phyloP scores from a whole-genome alignment of 495 filamentous ascomycete genomes.

The Aspergillus carlsbadensis region DNA sequence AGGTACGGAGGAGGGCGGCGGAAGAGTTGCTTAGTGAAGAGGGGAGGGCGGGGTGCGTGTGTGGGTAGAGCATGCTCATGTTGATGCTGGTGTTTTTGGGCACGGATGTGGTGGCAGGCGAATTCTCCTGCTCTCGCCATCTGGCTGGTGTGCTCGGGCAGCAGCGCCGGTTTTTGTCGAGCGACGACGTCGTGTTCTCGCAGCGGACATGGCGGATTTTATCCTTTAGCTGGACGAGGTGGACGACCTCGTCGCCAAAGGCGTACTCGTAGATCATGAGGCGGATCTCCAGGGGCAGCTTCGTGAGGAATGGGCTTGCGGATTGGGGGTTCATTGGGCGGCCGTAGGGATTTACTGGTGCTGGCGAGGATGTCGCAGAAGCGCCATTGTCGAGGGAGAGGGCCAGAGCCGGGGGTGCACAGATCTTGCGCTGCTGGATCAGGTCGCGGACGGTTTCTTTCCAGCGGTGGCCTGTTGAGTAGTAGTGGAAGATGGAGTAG shows the following conservation, averaged over 20 bases:
- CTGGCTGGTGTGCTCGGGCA: conserved; percentile 38
- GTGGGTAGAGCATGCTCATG: conserved; percentile 37
- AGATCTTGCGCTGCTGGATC: conserved; percentile 42
- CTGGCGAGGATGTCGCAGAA: background rate
- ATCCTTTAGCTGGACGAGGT: conserved; percentile 41
- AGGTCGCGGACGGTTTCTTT: conserved; percentile 41
- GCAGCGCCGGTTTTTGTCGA: conserved; percentile 38
- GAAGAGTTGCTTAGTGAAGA: conserved; percentile 23
- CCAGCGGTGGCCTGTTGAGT: conserved; percentile 41
- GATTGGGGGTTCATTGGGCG: conserved; percentile 25
- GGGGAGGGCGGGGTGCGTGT: conserved; percentile 35
- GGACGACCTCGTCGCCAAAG: conserved; percentile 43
- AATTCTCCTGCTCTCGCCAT: conserved; percentile 30
- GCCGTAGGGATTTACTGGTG: conserved; percentile 19
- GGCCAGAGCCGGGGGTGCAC: conserved; percentile 23
- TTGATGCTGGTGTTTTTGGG: background rate
- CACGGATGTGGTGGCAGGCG: background rate
- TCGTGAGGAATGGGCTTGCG: conserved; percentile 24
- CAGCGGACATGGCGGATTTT: conserved; percentile 45
- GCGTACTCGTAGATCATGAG: conserved; percentile 55
- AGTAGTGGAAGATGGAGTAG: conserved; percentile 48
- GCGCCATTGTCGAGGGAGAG: background rate
- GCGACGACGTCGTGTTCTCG: conserved; percentile 15
- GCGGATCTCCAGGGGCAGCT: conserved; percentile 54
- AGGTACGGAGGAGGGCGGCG: conserved; percentile 37